These are phyloP conservation scores for Trapa incisa DNA, from an alignment of 345 rosid species.

Conservation along the genomic window DNA sequence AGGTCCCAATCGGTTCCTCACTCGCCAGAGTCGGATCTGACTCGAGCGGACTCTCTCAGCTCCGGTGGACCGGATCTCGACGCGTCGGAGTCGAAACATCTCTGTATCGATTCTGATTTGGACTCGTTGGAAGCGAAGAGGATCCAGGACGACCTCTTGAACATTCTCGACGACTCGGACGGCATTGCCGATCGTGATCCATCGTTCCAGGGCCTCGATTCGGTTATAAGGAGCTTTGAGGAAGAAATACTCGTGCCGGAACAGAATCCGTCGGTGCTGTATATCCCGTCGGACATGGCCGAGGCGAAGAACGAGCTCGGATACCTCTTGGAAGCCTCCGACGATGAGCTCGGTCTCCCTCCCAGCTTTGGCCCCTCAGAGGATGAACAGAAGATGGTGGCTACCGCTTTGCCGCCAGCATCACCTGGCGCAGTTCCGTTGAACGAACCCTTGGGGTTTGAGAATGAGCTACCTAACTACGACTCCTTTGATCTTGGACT, in stretches of 20 bases:
- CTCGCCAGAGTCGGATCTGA: conserved; percentile 9
- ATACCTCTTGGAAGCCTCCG: conserved; percentile 65
- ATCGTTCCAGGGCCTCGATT: conserved; percentile 44
- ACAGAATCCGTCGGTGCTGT: conserved; percentile 7
- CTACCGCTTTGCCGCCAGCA: conserved; percentile 16
- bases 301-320: conserved; percentile 48
- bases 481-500: conserved; percentile 37
- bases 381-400: conserved; percentile 17
- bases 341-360: conserved; percentile 74
- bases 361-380: conserved; percentile 27
- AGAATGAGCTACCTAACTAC: conserved; percentile 26
- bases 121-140: conserved; percentile 40
- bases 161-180: conserved; percentile 44
- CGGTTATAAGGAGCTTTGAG: conserved; percentile 63
- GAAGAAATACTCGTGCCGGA: conserved; percentile 29
- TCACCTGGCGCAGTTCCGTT: conserved; percentile 19
- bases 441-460: conserved; percentile 31
- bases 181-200: conserved; percentile 17
- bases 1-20: conserved; percentile 4
- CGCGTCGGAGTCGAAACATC: conserved; percentile 19
- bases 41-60: background rate
- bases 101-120: conserved; percentile 14
- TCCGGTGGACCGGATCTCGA: conserved; percentile 5
- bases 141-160: conserved; percentile 44
- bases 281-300: conserved; percentile 10